These are phyloP conservation scores for Stentor coeruleus DNA, from an alignment of 73 alveolate genomes.

Conservation along the genomic window DNA sequence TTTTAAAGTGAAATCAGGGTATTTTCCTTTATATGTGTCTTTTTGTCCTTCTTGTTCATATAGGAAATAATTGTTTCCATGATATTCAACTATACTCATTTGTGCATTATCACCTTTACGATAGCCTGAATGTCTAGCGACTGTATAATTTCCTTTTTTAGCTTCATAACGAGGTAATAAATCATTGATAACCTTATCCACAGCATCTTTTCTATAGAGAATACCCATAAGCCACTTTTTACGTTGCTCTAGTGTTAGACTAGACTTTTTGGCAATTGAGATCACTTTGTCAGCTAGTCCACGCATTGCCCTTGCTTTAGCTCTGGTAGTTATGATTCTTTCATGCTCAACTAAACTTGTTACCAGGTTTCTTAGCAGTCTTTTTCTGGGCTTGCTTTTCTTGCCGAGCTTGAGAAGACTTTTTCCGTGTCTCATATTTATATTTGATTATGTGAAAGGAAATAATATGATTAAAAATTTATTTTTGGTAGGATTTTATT, in stretches of 20 bases:
- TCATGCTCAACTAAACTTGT: constrained; percentile 35
- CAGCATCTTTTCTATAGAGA: constrained; percentile 31
- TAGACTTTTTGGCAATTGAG: constrained; percentile 26
- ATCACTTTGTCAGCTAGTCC: constrained; percentile 37
- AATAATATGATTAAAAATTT: too few species aligned
- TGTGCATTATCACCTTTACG: constrained; percentile 27
- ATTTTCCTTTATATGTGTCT: neutral
- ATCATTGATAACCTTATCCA: constrained; percentile 34
- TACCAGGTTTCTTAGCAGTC: constrained; percentile 36
- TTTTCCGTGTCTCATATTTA: constrained; percentile 16
- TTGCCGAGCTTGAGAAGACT: constrained; percentile 12
- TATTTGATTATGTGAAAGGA: too few species aligned
- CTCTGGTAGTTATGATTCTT: constrained; percentile 38
- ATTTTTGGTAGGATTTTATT: too few species aligned
- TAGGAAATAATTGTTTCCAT: constrained; percentile 14
- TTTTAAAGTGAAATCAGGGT: neutral
- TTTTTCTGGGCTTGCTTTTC: constrained; percentile 19
- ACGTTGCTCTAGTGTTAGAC: constrained; percentile 9
- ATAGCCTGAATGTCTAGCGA: neutral
- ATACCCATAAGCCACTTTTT: constrained; percentile 6
- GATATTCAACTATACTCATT: constrained; percentile 17
- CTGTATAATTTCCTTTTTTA: constrained; percentile 2
- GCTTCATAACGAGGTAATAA: constrained; percentile 31
- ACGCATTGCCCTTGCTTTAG: constrained; percentile 45
- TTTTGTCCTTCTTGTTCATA: neutral